Base-by-base conservation (phyloP, 306 rosid species). In the Quercus cerris region DNA sequence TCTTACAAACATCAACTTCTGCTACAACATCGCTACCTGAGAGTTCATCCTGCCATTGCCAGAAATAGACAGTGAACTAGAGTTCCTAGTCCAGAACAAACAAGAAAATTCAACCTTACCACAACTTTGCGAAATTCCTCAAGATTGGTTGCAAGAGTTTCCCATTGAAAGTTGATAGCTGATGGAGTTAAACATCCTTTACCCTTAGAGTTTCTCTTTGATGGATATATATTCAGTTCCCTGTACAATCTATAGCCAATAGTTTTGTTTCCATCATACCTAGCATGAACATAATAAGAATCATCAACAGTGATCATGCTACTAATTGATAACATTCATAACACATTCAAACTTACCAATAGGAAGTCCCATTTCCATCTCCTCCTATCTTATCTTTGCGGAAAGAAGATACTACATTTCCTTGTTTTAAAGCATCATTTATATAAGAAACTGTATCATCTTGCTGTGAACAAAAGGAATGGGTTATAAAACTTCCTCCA, bases 71-170 rank as follows among this genome's bases (percentile, higher is more conserved):
- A 33, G 41, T 81, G 76, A 81, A 56, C 57, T 5, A 44, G 19
- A 30, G 41, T 46, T 49, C 74, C 71, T 51, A 77, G 77, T 71
- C 23, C 22, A 17, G 19, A 31, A 44, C 38, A 79, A 57, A 35
- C 46, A 51, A 2, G 71, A 64, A 70, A 83, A 56, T 38, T 76
- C 75, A 46, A 70, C 82, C 94, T 82, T 85, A 93, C 99, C 63
- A 71, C 87, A 84, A 86, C 84, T 87, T 86, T 75, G n/a, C 83
- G 83, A 84, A 94, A 90, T 74, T 90, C 93, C 76, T 90, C 85
- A 8, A 90, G 88, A 86, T 82, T 85, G 75, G 97, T 86, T 30
- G 97, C 99, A 71, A 95, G 71, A 46, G 94, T 93, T 90, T 95
- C 94, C 99, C 99, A 95, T 56, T 80, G 87, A 68, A 81, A 85